Evolutionary conservation across 2,329 filamentous ascomycete species (phyloP), one percentile per base, ranked within the genome.

Genomic region (Diplocarpon mali): DNA sequence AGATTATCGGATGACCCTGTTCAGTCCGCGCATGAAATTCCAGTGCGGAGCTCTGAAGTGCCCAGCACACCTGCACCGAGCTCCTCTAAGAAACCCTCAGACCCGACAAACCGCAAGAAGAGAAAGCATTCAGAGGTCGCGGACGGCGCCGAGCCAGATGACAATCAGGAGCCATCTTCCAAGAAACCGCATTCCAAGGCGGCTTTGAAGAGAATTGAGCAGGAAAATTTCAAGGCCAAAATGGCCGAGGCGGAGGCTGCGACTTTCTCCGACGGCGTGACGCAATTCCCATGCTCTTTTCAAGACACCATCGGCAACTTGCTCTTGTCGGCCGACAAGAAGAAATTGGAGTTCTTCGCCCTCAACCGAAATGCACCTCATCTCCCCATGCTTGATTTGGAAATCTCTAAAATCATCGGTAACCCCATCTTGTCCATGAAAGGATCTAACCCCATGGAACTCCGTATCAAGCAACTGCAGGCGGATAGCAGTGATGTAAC

Each of bases 381-480:
- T 10, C 11, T 38, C 15, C 49, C 57, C 8, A 35, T 50, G 3
- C 31, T 57, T 14, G 42, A 38, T 14, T 38, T 57, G 20, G 45
- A 46, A 31, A 42, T 61, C 5, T 45, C 36, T 6, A 36, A 51
- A 16, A 49, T 60, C 28, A 37, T 46, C 6, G 45, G 54, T 8
- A 53, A 57, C 17, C 57, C 58, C 12, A 56, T 54, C 4, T 48
- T 51, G 2, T 61, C 57, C 4, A 45, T 50, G 13, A 42, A 43
- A 31, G 57, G 58, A 3, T 60, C 58, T 6, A 55, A 53, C 31
- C 56, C 54, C n/a, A 60, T 61, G 57, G 55, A 60, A 24, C 31
- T 63, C 32, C 52, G 48, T 11, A 42, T 60, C 15, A 54, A 51
- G 27, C 38, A 40, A 5, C 48, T 46, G 27, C 32, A 44, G 13